A percentile compares a stretch with the other conserved stretches of the same genome.
Conservation (phyloP, 1,284 basidiomycete genomes). For the Cutaneotrichosporon sp. region DNA sequence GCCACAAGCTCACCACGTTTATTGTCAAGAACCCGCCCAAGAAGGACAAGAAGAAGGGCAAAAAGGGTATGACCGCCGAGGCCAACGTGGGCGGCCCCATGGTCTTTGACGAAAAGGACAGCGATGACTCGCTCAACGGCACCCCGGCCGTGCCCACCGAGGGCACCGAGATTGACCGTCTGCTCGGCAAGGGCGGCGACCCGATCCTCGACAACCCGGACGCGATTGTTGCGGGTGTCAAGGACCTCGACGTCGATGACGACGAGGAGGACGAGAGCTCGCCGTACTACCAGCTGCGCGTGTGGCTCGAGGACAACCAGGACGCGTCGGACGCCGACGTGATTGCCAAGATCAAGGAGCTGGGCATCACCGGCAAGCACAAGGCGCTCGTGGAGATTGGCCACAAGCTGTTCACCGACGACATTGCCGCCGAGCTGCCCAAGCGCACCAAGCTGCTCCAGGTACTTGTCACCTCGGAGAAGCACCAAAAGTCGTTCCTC, state of each 20-base stretch:
- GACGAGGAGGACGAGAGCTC: slow-evolving; percentile 82
- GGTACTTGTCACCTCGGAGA: slow-evolving; percentile 68
- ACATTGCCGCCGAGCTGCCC: slow-evolving; percentile 66
- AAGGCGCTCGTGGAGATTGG: slow-evolving; percentile 80
- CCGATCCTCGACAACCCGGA: slow-evolving; percentile 38
- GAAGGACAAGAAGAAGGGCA: slow-evolving; percentile 61
- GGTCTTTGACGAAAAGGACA: slow-evolving; percentile 40
- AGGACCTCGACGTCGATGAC: slow-evolving; percentile 68
- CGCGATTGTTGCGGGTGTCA: slow-evolving; percentile 71
- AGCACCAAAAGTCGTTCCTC: slow-evolving; percentile 89
- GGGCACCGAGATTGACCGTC: slow-evolving; percentile 41
- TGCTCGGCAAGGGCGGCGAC: slow-evolving; percentile 30
- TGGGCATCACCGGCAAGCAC: slow-evolving; percentile 94
- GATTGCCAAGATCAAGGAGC: slow-evolving; percentile 83
- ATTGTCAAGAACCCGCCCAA: slow-evolving; percentile 95
- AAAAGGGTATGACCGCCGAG: slow-evolving; percentile 47
- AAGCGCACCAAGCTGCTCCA: slow-evolving; percentile 69
- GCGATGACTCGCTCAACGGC: slow-evolving; percentile 12
- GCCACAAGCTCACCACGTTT: slow-evolving; percentile 93
- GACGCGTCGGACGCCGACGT: slow-evolving; percentile 53
- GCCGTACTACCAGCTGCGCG: slow-evolving; percentile 77
- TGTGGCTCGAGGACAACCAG: slow-evolving; percentile 78
- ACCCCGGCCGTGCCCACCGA: slow-evolving; percentile 29
- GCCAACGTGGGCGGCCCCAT: slow-evolving; percentile 42
- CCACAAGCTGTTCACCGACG: slow-evolving; percentile 74